Conservation (phyloP, 345 rosid genomes). For the Citropsis articulata region DNA sequence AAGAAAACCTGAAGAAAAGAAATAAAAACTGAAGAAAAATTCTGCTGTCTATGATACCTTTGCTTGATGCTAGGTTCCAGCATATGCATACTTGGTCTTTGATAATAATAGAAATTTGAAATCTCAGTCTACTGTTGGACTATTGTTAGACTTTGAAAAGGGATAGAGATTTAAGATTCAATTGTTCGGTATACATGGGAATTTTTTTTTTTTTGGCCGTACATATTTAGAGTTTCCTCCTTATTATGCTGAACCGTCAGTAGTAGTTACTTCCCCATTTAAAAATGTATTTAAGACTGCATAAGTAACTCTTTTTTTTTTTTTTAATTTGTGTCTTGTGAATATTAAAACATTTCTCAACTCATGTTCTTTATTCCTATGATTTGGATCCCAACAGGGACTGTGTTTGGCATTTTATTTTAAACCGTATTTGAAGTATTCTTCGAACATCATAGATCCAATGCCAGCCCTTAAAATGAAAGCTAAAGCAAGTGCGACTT, state of each 20-base stretch:
- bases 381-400: not conserved
- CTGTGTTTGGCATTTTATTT: not conserved
- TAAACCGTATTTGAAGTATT: conserved; percentile 5
- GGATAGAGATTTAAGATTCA: not conserved
- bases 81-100: not conserved
- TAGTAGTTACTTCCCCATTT: not conserved
- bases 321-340: not conserved
- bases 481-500: conserved; percentile 37
- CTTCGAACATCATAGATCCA: conserved; percentile 30
- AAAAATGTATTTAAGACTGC: not conserved
- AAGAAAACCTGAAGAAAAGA: not conserved
- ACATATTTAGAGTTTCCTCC: not conserved
- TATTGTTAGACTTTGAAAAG: too few relatives aligned
- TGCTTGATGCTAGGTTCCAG: not conserved
- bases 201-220: not conserved
- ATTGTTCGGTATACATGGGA: not conserved
- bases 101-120: not conserved
- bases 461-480: conserved; percentile 69
- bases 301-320: not conserved
- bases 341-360: not conserved
- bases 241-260: not conserved
- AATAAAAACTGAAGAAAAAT: not conserved
- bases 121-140: not conserved
- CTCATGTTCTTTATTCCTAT: not conserved
- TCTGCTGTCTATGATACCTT: not conserved